Conservation (phyloP, 225 moss, liverwort and hornwort species). For the Pseudisothecium myosuroides region DNA sequence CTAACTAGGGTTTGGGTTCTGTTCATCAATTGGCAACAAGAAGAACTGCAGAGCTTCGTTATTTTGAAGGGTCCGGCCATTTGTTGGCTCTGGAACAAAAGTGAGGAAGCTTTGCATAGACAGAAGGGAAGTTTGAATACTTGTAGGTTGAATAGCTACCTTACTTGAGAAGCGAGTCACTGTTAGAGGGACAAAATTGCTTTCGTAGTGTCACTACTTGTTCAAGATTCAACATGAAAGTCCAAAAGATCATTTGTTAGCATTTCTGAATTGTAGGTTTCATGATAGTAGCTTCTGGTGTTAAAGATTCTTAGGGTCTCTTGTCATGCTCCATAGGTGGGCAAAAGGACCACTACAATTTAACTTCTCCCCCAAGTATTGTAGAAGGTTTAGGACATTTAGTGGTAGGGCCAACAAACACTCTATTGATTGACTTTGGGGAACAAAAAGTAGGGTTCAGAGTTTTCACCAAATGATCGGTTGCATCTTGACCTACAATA, state of each 20-base stretch:
- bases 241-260: fast-evolving
- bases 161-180: fast-evolving
- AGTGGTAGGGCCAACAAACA: too few relatives aligned
- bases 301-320: too few relatives aligned
- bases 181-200: neutral
- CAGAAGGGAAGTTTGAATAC: neutral
- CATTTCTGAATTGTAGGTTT: neutral
- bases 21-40: neutral
- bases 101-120: neutral
- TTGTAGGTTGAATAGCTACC: neutral
- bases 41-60: neutral
- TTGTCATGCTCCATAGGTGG: too few relatives aligned
- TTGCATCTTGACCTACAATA: too few relatives aligned
- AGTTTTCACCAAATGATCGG: too few relatives aligned
- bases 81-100: neutral
- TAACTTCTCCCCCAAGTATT: too few relatives aligned
- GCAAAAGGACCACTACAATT: too few relatives aligned
- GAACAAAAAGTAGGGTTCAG: too few relatives aligned
- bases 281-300: neutral
- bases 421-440: too few relatives aligned
- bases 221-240: fast-evolving
- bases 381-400: too few relatives aligned
- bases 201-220: fast-evolving
- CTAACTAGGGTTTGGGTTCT: neutral
- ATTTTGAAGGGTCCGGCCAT: neutral